A percentile compares a stretch with the other conserved stretches of the same genome.
phyloP scores from a whole-genome alignment of 108 stramenopile genomes.

The Cylindrotheca closterium region DNA sequence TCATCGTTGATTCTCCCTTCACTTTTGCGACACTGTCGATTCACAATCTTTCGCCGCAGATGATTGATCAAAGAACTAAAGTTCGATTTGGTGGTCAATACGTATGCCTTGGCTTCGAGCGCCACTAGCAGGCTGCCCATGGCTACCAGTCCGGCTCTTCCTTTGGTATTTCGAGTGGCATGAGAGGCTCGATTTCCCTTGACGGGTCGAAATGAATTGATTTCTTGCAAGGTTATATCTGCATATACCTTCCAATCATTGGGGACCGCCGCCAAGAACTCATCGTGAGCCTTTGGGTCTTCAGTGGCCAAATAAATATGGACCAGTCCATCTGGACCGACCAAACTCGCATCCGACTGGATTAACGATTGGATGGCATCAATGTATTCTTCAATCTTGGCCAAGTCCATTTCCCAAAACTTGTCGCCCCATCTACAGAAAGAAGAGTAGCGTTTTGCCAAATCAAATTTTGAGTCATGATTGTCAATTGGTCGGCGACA shows the following conservation, averaged over 20 bases:
- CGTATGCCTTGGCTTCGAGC: slow-evolving; percentile 55
- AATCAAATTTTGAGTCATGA: too few relatives aligned
- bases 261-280: slow-evolving; percentile 36
- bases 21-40: slow-evolving; percentile 55
- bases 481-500: too few relatives aligned
- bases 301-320: slow-evolving; percentile 67
- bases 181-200: slow-evolving; percentile 50
- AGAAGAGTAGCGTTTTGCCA: too few relatives aligned
- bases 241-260: slow-evolving; percentile 36
- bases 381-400: slow-evolving; percentile 47
- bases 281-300: slow-evolving; percentile 46
- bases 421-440: slow-evolving; percentile 68
- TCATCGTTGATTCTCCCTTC: too few relatives aligned
- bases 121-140: slow-evolving; percentile 52
- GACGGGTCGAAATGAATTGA: slow-evolving; percentile 39
- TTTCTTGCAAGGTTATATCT: slow-evolving; percentile 45
- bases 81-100: slow-evolving; percentile 54
- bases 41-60: slow-evolving; percentile 43
- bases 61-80: slow-evolving; percentile 58
- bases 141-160: slow-evolving; percentile 49
- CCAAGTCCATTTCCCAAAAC: slow-evolving; percentile 59
- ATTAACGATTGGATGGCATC: slow-evolving; percentile 35
- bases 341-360: not conserved
- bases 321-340: not conserved
- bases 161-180: slow-evolving; percentile 40